Percentiles rank a stretch among this genome's conserved stretches.
phyloP scores from a whole-genome alignment of 2,329 filamentous ascomycete species.

The Paracorniculantispora psalliotae region DNA sequence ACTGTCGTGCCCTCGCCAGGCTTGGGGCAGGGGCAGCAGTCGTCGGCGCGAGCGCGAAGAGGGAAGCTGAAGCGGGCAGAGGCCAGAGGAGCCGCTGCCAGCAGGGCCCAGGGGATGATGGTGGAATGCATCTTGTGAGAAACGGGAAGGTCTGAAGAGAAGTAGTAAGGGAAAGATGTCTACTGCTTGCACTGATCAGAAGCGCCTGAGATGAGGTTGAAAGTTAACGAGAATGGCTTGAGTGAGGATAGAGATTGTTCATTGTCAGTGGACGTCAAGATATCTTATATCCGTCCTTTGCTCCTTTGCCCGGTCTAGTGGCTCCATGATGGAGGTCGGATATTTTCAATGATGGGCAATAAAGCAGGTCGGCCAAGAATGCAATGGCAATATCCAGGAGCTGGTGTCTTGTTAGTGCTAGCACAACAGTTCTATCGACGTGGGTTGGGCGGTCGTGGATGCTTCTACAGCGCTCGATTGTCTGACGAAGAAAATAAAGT shows the following conservation, averaged over 20 bases:
- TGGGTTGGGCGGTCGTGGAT: not conserved
- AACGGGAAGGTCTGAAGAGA: not conserved
- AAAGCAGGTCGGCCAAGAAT: constrained; percentile 7
- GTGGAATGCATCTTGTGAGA: constrained; percentile 22
- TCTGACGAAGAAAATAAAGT: not conserved
- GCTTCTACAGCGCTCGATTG: not conserved
- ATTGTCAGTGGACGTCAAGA: not conserved
- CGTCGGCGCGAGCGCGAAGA: constrained; percentile 17
- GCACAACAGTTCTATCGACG: not conserved
- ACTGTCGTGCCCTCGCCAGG: constrained; percentile 15
- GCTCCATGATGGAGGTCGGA: not conserved
- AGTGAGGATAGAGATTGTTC: not conserved
- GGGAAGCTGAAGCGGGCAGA: constrained; percentile 23
- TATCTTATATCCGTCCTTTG: not conserved
- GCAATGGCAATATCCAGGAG: constrained; percentile 17
- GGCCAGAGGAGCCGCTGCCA: constrained; percentile 23
- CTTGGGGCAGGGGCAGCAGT: constrained; percentile 27
- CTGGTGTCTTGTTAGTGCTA: not conserved
- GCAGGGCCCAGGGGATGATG: constrained; percentile 20
- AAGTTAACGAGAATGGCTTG: not conserved
- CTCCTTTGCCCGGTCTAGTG: not conserved
- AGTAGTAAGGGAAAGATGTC: constrained; percentile 6
- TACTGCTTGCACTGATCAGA: not conserved
- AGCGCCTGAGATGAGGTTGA: not conserved
- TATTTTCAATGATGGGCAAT: constrained; percentile 2